These are phyloP conservation scores for Penicillium oxalicum DNA, from an alignment of 2,329 filamentous ascomycete species.

Conservation along the genomic window DNA sequence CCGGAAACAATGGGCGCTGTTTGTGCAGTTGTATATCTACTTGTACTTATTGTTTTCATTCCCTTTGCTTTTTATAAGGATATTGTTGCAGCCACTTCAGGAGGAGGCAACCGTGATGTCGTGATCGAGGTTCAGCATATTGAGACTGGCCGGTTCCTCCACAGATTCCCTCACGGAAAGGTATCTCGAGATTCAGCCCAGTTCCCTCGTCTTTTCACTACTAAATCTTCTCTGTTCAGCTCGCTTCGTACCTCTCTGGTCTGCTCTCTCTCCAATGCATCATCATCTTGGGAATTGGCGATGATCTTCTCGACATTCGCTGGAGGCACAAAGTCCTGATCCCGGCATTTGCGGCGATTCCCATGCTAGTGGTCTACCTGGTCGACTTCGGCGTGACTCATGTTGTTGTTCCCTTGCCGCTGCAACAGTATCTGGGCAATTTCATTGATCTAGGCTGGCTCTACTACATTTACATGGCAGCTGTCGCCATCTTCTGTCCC, in stretches of 20 bases:
- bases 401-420: slow-evolving; percentile 80
- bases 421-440: slow-evolving; percentile 77
- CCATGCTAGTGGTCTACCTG: slow-evolving; percentile 93
- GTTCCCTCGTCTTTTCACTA: not conserved
- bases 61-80: slow-evolving; percentile 98
- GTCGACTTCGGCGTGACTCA: slow-evolving; percentile 97
- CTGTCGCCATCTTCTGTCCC: slow-evolving; percentile 92
- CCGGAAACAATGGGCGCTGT: slow-evolving; percentile 96
- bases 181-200: slow-evolving; percentile 39
- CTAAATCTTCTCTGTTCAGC: slow-evolving; percentile 45
- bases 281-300: slow-evolving; percentile 83
- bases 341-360: slow-evolving; percentile 85
- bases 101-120: slow-evolving; percentile 84
- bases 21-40: slow-evolving; percentile 84
- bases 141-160: slow-evolving; percentile 76
- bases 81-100: slow-evolving; percentile 89
- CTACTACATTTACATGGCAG: slow-evolving; percentile 97
- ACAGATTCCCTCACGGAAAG: slow-evolving; percentile 92
- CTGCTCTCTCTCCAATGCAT: slow-evolving; percentile 89
- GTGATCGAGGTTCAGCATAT: slow-evolving; percentile 67
- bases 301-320: slow-evolving; percentile 95
- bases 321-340: slow-evolving; percentile 99
- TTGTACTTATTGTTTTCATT: slow-evolving; percentile 85
- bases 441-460: slow-evolving; percentile 74
- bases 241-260: slow-evolving; percentile 90